Evolutionary conservation across 176 grass and related monocot species (phyloP), one percentile per base, ranked within the genome.

Genomic region (Cenchrus americanus): DNA sequence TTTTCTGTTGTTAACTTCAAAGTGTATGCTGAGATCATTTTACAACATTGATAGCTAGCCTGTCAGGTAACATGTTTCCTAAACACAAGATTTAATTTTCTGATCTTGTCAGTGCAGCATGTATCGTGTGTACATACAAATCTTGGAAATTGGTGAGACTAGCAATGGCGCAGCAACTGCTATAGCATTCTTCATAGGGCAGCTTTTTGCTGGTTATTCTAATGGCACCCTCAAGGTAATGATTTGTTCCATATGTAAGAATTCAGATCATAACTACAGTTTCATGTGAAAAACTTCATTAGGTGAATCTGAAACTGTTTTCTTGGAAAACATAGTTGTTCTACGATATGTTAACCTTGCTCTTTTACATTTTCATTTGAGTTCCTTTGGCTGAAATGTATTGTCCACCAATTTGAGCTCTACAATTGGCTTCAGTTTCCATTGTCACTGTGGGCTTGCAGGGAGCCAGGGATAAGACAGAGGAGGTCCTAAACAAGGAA

Each of bases 181-280:
- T 73, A 93, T 99, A 67, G 90, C 88, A 58, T 99, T 99, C 86
- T 99, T 88, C 61, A 94, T 87, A 92, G 96, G 96, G 19, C 87
- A 94, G 61, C 89, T 96, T 50, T 96, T 91, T 78, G 91, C 85
- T 75, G 96, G 96, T 73, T 95, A 96, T 89, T 86, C 86, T 67
- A 87, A 93, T 83, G 96, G 93, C 42, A 86, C 83, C n/a, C 96
- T 99, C 68, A 90, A 85, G 93, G 96, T 96, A 89, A 96, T 73
- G 22, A 83, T 83, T 67, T 67, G 14, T 78, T 78, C 81, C 42
- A 68, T 78, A 87, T 76, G n/a, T 30, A 30, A 30, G 27, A 30
- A 30, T 30, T 30, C 27, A 30, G 27, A 30, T 67, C 41, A 7
- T 43, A 34, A 80, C 8, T 60, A 89, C 58, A 47, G 43, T 76